Evolutionary conservation across 352 stramenopile genomes (phyloP).

Genomic region (Blastocystis hominis): DNA sequence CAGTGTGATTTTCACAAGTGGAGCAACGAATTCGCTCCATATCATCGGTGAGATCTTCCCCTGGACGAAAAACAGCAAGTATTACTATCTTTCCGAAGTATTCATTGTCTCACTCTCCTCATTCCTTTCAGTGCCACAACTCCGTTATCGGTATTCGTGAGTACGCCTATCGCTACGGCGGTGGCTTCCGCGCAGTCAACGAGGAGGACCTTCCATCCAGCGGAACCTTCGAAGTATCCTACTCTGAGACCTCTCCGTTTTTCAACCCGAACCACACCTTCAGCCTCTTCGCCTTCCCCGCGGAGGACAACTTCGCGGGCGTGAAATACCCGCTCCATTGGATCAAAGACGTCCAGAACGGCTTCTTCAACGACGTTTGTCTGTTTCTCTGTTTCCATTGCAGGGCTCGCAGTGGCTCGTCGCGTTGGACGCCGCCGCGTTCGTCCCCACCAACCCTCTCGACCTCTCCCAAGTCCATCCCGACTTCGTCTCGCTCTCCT

Average conservation of each 20-base stretch:
- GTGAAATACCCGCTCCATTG: slow-evolving; percentile 61
- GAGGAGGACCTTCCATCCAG: slow-evolving; percentile 5
- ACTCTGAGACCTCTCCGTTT: background rate
- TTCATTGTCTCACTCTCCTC: background rate
- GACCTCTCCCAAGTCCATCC: slow-evolving; percentile 65
- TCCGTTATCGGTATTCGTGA: slow-evolving; percentile 69
- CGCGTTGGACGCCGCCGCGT: slow-evolving; percentile 67
- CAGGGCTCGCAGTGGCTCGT: slow-evolving; percentile 58
- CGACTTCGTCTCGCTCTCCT: slow-evolving; percentile 69
- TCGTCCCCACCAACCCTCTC: slow-evolving; percentile 64
- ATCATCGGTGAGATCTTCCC: slow-evolving; percentile 48
- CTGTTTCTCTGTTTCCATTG: background rate
- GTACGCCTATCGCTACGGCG: slow-evolving; percentile 63
- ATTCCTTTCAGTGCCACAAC: slow-evolving; percentile 64
- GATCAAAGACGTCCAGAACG: slow-evolving; percentile 60
- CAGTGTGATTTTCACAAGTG: slow-evolving; percentile 43
- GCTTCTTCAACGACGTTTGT: slow-evolving; percentile 62
- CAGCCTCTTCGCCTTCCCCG: slow-evolving; percentile 68
- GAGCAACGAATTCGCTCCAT: slow-evolving; percentile 35
- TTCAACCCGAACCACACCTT: slow-evolving; percentile 40
- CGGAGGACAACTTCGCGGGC: slow-evolving; percentile 71
- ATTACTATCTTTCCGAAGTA: slow-evolving; percentile 65
- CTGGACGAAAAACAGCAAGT: slow-evolving; percentile 62
- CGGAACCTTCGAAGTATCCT: background rate
- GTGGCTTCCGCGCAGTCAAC: slow-evolving; percentile 60